Conservation (phyloP, 345 rosid species). For the Salix arbutifolia region DNA sequence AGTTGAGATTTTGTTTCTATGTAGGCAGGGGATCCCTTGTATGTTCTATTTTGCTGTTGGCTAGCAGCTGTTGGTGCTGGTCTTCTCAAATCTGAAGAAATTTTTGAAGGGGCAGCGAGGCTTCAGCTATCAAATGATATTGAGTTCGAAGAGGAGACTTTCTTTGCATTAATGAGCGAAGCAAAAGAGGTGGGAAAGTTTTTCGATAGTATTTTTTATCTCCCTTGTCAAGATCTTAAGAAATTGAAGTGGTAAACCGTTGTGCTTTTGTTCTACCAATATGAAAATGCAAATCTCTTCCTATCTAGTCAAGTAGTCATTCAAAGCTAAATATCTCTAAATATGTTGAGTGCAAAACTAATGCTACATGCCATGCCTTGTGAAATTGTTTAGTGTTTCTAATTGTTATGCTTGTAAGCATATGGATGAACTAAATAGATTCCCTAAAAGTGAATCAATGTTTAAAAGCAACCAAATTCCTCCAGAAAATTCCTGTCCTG, state of each 20-base stretch:
- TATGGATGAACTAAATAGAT: background rate
- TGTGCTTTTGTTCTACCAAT: background rate
- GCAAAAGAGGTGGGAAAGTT: conserved; percentile 65
- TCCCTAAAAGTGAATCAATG: too few species aligned
- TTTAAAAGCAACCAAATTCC: too few species aligned
- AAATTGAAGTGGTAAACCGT: background rate
- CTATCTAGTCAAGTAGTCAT: background rate
- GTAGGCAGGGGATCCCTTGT: conserved; percentile 89
- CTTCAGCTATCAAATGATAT: conserved; percentile 77
- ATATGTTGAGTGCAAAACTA: background rate
- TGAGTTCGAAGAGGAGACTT: conserved; percentile 89
- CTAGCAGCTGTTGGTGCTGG: conserved; percentile 95
- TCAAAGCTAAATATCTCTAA: background rate
- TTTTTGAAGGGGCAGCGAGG: conserved; percentile 73
- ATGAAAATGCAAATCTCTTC: background rate
- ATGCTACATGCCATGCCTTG: background rate
- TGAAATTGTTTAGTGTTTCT: too few species aligned
- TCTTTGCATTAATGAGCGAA: conserved; percentile 69
- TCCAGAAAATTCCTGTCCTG: too few species aligned
- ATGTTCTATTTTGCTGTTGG: conserved; percentile 93
- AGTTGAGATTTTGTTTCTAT: conserved; percentile 17
- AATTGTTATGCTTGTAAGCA: background rate
- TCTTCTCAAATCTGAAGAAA: conserved; percentile 87
- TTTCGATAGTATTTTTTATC: background rate
- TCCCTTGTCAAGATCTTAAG: background rate